phyloP scores from a whole-genome alignment of 2,329 filamentous ascomycete species.

The Lachnellula cervina region DNA sequence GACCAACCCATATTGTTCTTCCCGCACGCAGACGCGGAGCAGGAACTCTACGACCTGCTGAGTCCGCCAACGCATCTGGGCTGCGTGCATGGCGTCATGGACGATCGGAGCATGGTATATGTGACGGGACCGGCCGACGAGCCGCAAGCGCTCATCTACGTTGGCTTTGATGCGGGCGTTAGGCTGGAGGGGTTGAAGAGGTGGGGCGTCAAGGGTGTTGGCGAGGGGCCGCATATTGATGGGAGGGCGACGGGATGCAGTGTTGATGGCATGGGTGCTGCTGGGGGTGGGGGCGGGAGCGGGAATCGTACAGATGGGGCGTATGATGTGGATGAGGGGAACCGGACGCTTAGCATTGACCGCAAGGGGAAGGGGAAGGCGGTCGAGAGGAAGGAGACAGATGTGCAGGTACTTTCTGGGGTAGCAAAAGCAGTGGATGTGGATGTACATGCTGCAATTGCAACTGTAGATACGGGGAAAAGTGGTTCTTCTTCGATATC shows the following conservation, averaged over 20 bases:
- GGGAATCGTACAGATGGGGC: background rate
- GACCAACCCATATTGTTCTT: conserved; percentile 33
- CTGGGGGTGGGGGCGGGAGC: background rate
- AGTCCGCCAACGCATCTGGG: conserved; percentile 36
- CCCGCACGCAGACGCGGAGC: conserved; percentile 17
- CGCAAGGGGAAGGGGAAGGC: conserved; percentile 24
- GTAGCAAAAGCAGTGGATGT: background rate
- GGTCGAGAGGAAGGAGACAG: background rate
- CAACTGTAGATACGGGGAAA: background rate
- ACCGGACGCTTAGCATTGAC: conserved; percentile 21
- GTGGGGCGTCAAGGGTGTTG: conserved; percentile 23
- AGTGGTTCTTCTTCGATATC: background rate
- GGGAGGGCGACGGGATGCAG: conserved; percentile 19
- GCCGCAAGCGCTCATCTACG: conserved; percentile 36
- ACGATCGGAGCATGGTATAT: conserved; percentile 46
- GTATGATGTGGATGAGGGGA: conserved; percentile 8
- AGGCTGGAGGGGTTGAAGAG: conserved; percentile 29
- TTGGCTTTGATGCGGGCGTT: conserved; percentile 41
- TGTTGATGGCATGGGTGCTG: background rate
- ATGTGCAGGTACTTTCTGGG: background rate
- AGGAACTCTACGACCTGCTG: conserved; percentile 34
- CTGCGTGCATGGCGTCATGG: conserved; percentile 38
- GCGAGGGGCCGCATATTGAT: conserved; percentile 26
- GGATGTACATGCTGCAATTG: background rate
- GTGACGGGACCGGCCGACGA: conserved; percentile 28